A percentile compares a stretch with the other conserved stretches of the same genome.
Evolutionary conservation across 805 yeast genomes (phyloP).

Genomic region (Saturnispora serradocipensis): DNA sequence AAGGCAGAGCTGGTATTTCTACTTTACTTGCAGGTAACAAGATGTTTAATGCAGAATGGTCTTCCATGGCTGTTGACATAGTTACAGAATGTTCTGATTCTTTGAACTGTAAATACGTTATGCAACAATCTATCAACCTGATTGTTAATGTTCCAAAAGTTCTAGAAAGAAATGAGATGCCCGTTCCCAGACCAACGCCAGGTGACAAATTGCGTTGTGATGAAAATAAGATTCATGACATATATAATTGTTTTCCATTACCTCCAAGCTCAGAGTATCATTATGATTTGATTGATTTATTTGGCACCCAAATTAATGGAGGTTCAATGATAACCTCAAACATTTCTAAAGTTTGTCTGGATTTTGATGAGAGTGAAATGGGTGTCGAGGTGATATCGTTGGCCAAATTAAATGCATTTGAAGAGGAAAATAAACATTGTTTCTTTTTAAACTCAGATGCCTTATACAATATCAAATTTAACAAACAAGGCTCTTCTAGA

Average conservation of each 20-base stretch:
- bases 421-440: slow-evolving; percentile 15
- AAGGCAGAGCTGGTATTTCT: slow-evolving; percentile 83
- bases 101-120: slow-evolving; percentile 37
- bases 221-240: slow-evolving; percentile 42
- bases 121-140: slow-evolving; percentile 61
- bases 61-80: slow-evolving; percentile 82
- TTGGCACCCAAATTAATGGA: slow-evolving; percentile 61
- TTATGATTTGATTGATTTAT: slow-evolving; percentile 55
- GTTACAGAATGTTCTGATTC: slow-evolving; percentile 39
- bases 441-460: slow-evolving; percentile 17
- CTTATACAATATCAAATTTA: slow-evolving; percentile 31
- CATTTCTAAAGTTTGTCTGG: slow-evolving; percentile 36
- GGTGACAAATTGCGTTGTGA: slow-evolving; percentile 74
- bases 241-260: slow-evolving; percentile 72
- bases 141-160: slow-evolving; percentile 65
- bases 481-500: slow-evolving; percentile 36
- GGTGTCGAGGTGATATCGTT: slow-evolving; percentile 16
- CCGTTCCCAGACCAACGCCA: slow-evolving; percentile 73
- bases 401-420: neutral
- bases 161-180: slow-evolving; percentile 51
- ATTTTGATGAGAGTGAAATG: slow-evolving; percentile 38
- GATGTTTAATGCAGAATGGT: slow-evolving; percentile 89
- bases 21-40: slow-evolving; percentile 83
- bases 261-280: slow-evolving; percentile 37
- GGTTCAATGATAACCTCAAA: slow-evolving; percentile 46